Evolutionary conservation across 495 filamentous ascomycete genomes (phyloP).

Genomic region (Annulohypoxylon maeteangense): DNA sequence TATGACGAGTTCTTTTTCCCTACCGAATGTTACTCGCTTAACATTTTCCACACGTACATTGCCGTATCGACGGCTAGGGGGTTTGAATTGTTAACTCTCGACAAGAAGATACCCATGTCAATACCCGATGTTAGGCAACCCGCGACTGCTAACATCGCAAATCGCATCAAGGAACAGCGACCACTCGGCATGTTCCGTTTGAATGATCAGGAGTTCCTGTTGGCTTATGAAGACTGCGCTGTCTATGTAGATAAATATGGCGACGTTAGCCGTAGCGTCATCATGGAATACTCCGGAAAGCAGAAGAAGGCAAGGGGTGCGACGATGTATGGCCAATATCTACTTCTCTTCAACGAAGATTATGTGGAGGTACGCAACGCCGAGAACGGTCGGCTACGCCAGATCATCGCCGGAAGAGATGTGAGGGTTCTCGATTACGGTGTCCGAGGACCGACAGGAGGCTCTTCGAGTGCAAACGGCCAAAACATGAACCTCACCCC

Average conservation of each 20-base stretch:
- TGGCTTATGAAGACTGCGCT: slow-evolving; percentile 94
- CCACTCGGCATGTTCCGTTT: slow-evolving; percentile 97
- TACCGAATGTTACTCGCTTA: slow-evolving; percentile 93
- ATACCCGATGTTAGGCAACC: slow-evolving; percentile 85
- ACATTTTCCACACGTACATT: slow-evolving; percentile 92
- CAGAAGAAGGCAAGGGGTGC: slow-evolving; percentile 77
- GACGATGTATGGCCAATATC: slow-evolving; percentile 83
- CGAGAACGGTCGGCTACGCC: slow-evolving; percentile 90
- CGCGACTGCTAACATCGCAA: slow-evolving; percentile 80
- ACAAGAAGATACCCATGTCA: slow-evolving; percentile 92
- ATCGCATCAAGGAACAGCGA: slow-evolving; percentile 79
- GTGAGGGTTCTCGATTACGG: slow-evolving; percentile 91
- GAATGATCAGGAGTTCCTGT: slow-evolving; percentile 89
- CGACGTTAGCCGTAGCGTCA: slow-evolving; percentile 88
- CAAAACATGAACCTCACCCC: slow-evolving; percentile 28
- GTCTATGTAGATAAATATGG: slow-evolving; percentile 99
- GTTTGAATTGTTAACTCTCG: slow-evolving; percentile 95
- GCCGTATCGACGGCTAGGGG: slow-evolving; percentile 90
- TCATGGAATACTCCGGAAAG: slow-evolving; percentile 97
- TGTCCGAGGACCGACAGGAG: slow-evolving; percentile 64
- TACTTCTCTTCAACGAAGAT: slow-evolving; percentile 84
- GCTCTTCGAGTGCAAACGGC: slow-evolving; percentile 43
- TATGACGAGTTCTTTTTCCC: slow-evolving; percentile 99
- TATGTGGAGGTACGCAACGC: slow-evolving; percentile 98
- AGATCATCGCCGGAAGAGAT: slow-evolving; percentile 92